Evolutionary conservation across 2,329 filamentous ascomycete species (phyloP).

Genomic region (Xylariaceae sp.): DNA sequence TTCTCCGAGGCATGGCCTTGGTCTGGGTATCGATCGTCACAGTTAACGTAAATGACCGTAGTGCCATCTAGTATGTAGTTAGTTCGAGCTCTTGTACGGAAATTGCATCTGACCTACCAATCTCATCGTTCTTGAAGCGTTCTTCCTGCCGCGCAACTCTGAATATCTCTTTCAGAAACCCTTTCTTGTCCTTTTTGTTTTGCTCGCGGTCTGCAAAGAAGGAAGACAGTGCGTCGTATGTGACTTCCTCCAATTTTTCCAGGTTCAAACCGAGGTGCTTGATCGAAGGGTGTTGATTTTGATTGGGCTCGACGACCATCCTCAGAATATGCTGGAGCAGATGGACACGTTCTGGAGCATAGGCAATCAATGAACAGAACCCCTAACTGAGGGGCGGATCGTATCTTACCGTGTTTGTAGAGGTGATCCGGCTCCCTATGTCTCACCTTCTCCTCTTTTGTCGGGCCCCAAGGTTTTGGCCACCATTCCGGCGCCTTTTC

Average conservation of each 20-base stretch:
- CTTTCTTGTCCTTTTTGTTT: constrained; percentile 50
- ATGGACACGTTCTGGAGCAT: constrained; percentile 50
- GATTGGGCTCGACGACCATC: constrained; percentile 48
- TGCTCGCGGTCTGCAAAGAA: constrained; percentile 49
- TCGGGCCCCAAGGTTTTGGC: constrained; percentile 38
- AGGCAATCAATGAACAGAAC: constrained; percentile 1
- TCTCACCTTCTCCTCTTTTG: constrained; percentile 47
- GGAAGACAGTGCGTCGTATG: constrained; percentile 20
- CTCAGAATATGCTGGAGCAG: constrained; percentile 58
- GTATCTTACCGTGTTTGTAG: constrained; percentile 55
- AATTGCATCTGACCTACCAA: constrained; percentile 37
- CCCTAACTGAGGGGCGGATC: too few relatives aligned
- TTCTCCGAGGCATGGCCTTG: constrained; percentile 41
- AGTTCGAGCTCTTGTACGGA: background rate
- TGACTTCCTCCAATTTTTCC: constrained; percentile 53
- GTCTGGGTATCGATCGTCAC: constrained; percentile 47
- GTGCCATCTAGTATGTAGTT: constrained; percentile 23
- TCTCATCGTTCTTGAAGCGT: constrained; percentile 50
- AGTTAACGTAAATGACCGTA: constrained; percentile 43
- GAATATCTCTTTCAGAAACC: constrained; percentile 57
- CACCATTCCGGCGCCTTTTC: constrained; percentile 63
- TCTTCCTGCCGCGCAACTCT: constrained; percentile 55
- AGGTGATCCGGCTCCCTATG: constrained; percentile 74
- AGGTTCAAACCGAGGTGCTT: constrained; percentile 50
- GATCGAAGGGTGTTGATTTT: constrained; percentile 47